phyloP scores from a whole-genome alignment of 2,329 filamentous ascomycete species.

The Apiospora koreana region DNA sequence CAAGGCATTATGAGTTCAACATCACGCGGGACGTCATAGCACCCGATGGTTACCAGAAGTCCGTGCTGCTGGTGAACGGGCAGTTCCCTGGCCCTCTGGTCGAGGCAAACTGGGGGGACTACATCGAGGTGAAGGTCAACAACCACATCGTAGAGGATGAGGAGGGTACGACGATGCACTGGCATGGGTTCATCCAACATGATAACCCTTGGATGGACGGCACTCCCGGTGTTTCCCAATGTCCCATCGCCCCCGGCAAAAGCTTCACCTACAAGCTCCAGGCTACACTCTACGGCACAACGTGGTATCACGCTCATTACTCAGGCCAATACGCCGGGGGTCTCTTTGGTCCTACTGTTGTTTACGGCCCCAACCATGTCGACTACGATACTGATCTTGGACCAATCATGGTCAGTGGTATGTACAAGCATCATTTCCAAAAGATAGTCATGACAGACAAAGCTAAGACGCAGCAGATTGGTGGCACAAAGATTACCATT shows the following conservation, averaged over 20 bases:
- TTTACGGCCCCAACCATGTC: constrained; percentile 56
- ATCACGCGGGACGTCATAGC: constrained; percentile 51
- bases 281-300: constrained; percentile 55
- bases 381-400: constrained; percentile 67
- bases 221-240: constrained; percentile 57
- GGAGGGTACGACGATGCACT: constrained; percentile 50
- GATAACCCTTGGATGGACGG: constrained; percentile 55
- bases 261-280: constrained; percentile 55
- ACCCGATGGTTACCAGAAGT: constrained; percentile 56
- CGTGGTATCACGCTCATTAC: constrained; percentile 65
- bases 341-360: constrained; percentile 60
- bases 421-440: constrained; percentile 9
- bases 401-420: constrained; percentile 45
- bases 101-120: constrained; percentile 48
- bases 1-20: constrained; percentile 55
- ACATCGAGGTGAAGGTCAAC: constrained; percentile 32
- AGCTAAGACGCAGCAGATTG: constrained; percentile 50
- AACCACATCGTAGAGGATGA: constrained; percentile 29
- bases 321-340: constrained; percentile 62
- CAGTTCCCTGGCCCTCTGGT: constrained; percentile 58
- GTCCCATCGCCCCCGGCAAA: constrained; percentile 64
- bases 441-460: constrained; percentile 14
- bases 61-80: constrained; percentile 46
- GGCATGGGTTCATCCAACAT: constrained; percentile 55
- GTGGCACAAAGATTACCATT: constrained; percentile 56